A percentile compares a stretch with the other conserved stretches of the same genome.
Conservation (phyloP, 2,329 filamentous ascomycete genomes). For the Metarhizium anisopliae region DNA sequence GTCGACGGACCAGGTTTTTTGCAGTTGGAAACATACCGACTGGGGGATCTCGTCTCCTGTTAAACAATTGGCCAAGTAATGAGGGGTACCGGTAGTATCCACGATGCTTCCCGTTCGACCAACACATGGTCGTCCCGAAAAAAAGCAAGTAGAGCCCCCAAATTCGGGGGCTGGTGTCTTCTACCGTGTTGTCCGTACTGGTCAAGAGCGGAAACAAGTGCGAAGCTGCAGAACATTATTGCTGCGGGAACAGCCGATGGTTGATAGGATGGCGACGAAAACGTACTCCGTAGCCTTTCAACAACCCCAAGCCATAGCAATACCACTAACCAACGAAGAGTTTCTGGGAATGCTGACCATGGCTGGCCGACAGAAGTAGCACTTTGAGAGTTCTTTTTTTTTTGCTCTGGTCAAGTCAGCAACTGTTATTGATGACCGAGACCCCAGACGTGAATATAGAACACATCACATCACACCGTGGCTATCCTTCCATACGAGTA, state of each 20-base stretch:
- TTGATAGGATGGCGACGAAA: background rate
- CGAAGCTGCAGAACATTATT: slow-evolving; percentile 3
- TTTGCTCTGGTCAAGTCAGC: background rate
- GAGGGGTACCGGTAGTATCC: background rate
- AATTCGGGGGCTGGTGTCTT: background rate
- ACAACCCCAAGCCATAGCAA: background rate
- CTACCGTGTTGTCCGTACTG: background rate
- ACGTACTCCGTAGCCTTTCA: background rate
- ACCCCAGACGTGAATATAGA: background rate
- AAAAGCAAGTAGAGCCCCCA: background rate
- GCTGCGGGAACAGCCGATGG: slow-evolving; percentile 1
- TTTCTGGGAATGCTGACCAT: background rate
- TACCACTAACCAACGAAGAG: background rate
- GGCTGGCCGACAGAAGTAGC: background rate
- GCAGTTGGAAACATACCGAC: background rate
- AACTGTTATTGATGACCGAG: background rate
- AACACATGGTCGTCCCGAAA: background rate
- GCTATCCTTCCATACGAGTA: background rate
- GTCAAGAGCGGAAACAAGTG: background rate
- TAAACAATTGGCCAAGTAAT: slow-evolving; percentile 11
- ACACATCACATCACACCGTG: background rate
- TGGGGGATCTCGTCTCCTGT: slow-evolving; percentile 8
- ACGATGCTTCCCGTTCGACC: background rate
- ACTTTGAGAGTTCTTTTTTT: background rate
- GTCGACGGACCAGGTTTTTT: background rate